A percentile compares a stretch with the other conserved stretches of the same genome.
Conservation (phyloP, 495 filamentous ascomycete genomes). For the Podospora conica region DNA sequence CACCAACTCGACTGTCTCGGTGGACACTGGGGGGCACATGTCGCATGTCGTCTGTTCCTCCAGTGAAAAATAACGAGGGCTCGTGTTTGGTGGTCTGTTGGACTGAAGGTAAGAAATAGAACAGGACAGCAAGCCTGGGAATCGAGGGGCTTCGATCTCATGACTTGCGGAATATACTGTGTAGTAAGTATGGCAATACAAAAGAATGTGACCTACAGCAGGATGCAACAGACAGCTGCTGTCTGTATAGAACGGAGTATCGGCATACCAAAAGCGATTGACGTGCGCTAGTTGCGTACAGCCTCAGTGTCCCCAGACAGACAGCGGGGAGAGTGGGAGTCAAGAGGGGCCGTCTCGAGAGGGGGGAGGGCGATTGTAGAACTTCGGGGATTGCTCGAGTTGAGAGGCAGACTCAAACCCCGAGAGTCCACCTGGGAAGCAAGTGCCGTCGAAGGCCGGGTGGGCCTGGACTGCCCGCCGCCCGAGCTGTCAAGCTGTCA, state of each 20-base stretch:
- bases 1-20: slow-evolving; percentile 8
- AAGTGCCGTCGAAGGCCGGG: not conserved
- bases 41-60: slow-evolving; percentile 7
- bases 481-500: not conserved
- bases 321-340: not conserved
- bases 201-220: too few species aligned
- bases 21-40: not conserved
- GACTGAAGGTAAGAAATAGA: not conserved
- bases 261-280: not conserved
- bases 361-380: not conserved
- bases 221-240: too few species aligned
- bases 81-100: not conserved
- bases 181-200: too few species aligned
- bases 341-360: too few species aligned
- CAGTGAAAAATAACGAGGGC: slow-evolving; percentile 3
- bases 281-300: not conserved
- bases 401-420: not conserved
- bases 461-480: too few species aligned
- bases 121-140: not conserved
- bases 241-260: not conserved
- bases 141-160: not conserved
- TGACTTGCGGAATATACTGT: too few species aligned
- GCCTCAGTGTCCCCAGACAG: not conserved
- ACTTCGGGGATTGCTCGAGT: not conserved
- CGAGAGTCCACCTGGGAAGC: not conserved